phyloP scores from a whole-genome alignment of 495 filamentous ascomycete species.

The Delitschia confertaspora region DNA sequence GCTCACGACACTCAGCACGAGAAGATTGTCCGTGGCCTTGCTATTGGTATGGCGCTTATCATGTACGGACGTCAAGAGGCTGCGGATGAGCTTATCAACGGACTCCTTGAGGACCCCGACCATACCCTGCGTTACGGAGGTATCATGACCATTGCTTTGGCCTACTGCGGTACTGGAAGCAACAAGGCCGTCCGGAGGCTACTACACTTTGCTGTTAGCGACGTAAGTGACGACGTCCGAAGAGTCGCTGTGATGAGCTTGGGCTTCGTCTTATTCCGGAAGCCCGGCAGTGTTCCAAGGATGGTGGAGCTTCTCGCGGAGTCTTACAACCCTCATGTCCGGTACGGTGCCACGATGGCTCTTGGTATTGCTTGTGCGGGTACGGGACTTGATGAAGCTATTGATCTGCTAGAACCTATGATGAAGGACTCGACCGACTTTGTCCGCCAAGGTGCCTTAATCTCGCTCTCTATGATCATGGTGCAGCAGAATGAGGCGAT shows the following conservation, averaged over 20 bases:
- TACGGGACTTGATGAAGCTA: slow-evolving; percentile 92
- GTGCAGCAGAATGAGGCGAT: slow-evolving; percentile 80
- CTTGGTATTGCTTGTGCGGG: slow-evolving; percentile 96
- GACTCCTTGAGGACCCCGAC: slow-evolving; percentile 86
- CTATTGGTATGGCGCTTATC: slow-evolving; percentile 94
- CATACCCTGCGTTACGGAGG: slow-evolving; percentile 91
- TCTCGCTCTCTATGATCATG: slow-evolving; percentile 92
- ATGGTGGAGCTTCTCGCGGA: slow-evolving; percentile 99
- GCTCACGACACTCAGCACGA: slow-evolving; percentile 97
- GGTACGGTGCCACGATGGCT: slow-evolving; percentile 97
- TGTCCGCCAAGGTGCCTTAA: slow-evolving; percentile 93
- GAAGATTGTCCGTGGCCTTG: slow-evolving; percentile 93
- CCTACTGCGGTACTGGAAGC: slow-evolving; percentile 93
- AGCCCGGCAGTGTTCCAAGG: slow-evolving; percentile 90
- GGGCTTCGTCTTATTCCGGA: slow-evolving; percentile 97
- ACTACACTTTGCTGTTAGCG: slow-evolving; percentile 94
- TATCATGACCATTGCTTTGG: slow-evolving; percentile 97
- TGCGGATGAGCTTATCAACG: slow-evolving; percentile 88
- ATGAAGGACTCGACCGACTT: slow-evolving; percentile 99
- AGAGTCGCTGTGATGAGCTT: slow-evolving; percentile 96
- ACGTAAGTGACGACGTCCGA: slow-evolving; percentile 96
- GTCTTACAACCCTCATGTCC: slow-evolving; percentile 97
- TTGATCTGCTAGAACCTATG: slow-evolving; percentile 96
- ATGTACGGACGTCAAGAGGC: slow-evolving; percentile 96
- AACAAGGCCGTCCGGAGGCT: slow-evolving; percentile 98